Evolutionary conservation across 1,284 basidiomycete species (phyloP), one percentile per base, ranked within the genome.

Genomic region (Ceratobasidium sp.): DNA sequence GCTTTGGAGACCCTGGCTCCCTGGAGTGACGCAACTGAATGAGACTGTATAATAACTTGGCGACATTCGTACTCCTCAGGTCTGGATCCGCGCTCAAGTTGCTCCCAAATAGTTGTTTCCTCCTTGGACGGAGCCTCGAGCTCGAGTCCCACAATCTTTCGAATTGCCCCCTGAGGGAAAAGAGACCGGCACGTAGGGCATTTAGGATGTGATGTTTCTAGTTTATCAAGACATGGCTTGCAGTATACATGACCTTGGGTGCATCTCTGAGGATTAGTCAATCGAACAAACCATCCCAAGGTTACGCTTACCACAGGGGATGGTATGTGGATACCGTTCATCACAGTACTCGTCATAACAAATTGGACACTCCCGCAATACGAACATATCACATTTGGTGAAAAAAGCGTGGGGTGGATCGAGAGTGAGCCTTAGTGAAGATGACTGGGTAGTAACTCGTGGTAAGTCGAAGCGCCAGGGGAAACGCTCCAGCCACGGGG

Each of bases 241-340:
- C 60, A 64, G 34, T 52, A 64, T 27, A 64, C 60, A 35, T 64
- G 60, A 29, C 60, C 60, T 64, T 25, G 49, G 17, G 17, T 40
- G 38, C 17, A 40, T 7, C 7, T 17, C 38, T 17, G 38, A 40
- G 38, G 8, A 8, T 17, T 8, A 17, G 8, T 7, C 17, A 17
- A 8, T 7, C 17, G 17, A 40, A 17, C 7, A 40, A 17, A 8
- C 8, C 38, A 40, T 17, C 17, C 17, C 8, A 7, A 15, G n/a
- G 29, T 25, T 15, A 32, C 15, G 29, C 47, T 50, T 35, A 50
- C 60, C 60, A 29, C 60, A 64, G 5, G 60, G 47, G 31, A 64
- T 52, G 15, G 7, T 53, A 29, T 64, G 35, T 29, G 60, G 60
- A 17, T 8, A n/a, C 5, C 60, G 60, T 8, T 40, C 22, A 27